These are phyloP conservation scores for Geotrichum fermentans DNA, from an alignment of 1,139 yeast genomes.

Conservation along the genomic window DNA sequence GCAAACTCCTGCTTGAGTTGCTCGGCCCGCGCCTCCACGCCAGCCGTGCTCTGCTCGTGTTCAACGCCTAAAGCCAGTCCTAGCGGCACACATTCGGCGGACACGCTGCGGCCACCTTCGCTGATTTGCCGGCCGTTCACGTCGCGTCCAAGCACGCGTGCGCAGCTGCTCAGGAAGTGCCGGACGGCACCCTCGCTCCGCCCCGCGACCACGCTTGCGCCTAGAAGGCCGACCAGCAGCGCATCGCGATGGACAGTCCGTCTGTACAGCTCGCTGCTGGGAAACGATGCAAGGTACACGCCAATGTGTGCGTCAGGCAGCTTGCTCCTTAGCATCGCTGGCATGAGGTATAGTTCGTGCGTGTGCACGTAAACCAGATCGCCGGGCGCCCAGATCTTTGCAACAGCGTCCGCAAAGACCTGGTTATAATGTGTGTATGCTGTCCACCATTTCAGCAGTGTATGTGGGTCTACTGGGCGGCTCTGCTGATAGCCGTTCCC, in stretches of 20 bases:
- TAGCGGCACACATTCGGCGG: slow-evolving; percentile 72
- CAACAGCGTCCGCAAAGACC: slow-evolving; percentile 75
- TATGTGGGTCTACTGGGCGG: slow-evolving; percentile 13
- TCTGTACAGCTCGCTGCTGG: slow-evolving; percentile 87
- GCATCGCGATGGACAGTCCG: slow-evolving; percentile 78
- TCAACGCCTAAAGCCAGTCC: slow-evolving; percentile 60
- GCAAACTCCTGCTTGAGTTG: slow-evolving; percentile 47
- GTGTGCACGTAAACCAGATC: slow-evolving; percentile 95
- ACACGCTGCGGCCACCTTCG: slow-evolving; percentile 57
- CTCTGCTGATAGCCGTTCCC: slow-evolving; percentile 25
- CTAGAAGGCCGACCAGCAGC: slow-evolving; percentile 83
- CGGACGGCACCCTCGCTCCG: slow-evolving; percentile 82
- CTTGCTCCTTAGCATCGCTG: slow-evolving; percentile 79
- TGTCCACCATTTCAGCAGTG: slow-evolving; percentile 56
- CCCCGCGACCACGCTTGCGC: slow-evolving; percentile 80
- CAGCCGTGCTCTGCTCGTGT: slow-evolving; percentile 39
- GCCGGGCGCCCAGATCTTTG: slow-evolving; percentile 72
- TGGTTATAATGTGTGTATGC: slow-evolving; percentile 88
- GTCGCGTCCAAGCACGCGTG: slow-evolving; percentile 36
- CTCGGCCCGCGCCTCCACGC: slow-evolving; percentile 33
- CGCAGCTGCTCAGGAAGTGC: slow-evolving; percentile 85
- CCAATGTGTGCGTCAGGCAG: slow-evolving; percentile 78
- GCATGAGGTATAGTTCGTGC: slow-evolving; percentile 76
- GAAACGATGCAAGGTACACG: slow-evolving; percentile 59
- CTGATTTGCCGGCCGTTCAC: slow-evolving; percentile 17